Evolutionary conservation across 257 asterid species (phyloP), one percentile per base, ranked within the genome.

Genomic region (Solanum sejunctum): DNA sequence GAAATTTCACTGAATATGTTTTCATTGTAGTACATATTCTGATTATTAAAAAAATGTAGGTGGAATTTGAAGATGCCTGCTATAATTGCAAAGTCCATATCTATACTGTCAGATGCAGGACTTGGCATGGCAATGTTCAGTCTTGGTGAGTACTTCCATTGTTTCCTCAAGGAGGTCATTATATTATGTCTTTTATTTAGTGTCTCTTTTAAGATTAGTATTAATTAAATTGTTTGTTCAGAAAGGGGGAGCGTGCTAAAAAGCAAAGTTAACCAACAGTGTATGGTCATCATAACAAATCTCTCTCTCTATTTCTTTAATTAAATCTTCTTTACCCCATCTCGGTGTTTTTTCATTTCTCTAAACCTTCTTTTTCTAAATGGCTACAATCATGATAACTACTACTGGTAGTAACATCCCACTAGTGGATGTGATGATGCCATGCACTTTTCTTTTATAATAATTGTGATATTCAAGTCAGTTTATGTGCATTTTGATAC

Each of bases 81-180:
- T 49, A 92, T 96, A 49, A 86, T 96, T 90, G 97, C 98, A 73
- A 89, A 92, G 86, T 96, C 99, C 84, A 96, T 96, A 81, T 89
- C 99, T 13, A 96, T 96, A 73, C 93, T 96, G 86, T 96, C 99
- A 71, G 98, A 96, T 91, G 99, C 99, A 87, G 99, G 99, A 12
- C 98, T 96, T 77, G 99, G 99, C 82, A 96, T 96, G 99, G 99
- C 99, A 86, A 96, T 96, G 99, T 96, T 96, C 88, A 96, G 99
- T 86, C 97, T 96, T 28, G 99, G 98, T 95, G 84, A 93, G 91
- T 87, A 54, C 47, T 58, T 52, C 10, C 85, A 57, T 83, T 72
- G 66, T 28, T 39, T 28, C 28, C 63, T 58, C 41, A 60, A n/a
- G 51, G 72, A 73, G 57, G 43, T 10, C 64, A 10, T 47, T 18